These are phyloP conservation scores for Pueraria montana DNA, from an alignment of 306 rosid genomes.

Conservation along the genomic window DNA sequence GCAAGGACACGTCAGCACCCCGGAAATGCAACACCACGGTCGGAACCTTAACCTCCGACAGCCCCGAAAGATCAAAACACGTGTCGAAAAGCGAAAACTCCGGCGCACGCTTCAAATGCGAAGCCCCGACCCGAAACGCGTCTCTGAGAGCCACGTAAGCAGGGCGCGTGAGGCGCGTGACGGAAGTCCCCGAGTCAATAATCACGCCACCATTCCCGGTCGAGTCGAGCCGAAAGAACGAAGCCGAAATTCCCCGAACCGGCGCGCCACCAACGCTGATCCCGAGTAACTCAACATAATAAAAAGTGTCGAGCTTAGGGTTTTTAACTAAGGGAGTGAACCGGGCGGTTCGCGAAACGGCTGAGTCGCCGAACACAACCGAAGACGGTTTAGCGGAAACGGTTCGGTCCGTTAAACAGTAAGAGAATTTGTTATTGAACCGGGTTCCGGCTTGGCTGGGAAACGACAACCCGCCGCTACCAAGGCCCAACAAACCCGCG, in stretches of 20 bases:
- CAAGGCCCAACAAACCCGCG: conserved; percentile 88
- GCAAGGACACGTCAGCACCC: conserved; percentile 75
- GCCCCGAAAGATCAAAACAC: conserved; percentile 81
- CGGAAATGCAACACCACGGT: conserved; percentile 88
- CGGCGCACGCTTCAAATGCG: conserved; percentile 64
- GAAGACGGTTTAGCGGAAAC: conserved; percentile 79
- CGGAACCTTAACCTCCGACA: conserved; percentile 83
- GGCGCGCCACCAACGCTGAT: conserved; percentile 83
- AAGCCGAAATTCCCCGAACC: conserved; percentile 71
- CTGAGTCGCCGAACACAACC: conserved; percentile 74
- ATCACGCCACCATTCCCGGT: conserved; percentile 91
- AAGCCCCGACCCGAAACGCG: conserved; percentile 73
- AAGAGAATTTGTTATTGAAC: conserved; percentile 83
- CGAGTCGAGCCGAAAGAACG: conserved; percentile 67
- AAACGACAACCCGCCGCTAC: conserved; percentile 82
- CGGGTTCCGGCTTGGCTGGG: conserved; percentile 74
- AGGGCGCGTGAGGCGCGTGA: conserved; percentile 78
- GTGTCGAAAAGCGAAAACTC: conserved; percentile 88
- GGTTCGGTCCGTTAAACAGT: conserved; percentile 87
- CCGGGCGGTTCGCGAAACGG: conserved; percentile 81
- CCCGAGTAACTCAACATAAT: conserved; percentile 76
- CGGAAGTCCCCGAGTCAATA: conserved; percentile 91
- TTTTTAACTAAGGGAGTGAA: conserved; percentile 80
- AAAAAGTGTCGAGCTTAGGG: conserved; percentile 84
- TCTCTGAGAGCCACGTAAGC: conserved; percentile 77